A percentile compares a stretch with the other conserved stretches of the same genome.
phyloP scores from a whole-genome alignment of 768 basidiomycete genomes.

The Lanmaoa rubissima region DNA sequence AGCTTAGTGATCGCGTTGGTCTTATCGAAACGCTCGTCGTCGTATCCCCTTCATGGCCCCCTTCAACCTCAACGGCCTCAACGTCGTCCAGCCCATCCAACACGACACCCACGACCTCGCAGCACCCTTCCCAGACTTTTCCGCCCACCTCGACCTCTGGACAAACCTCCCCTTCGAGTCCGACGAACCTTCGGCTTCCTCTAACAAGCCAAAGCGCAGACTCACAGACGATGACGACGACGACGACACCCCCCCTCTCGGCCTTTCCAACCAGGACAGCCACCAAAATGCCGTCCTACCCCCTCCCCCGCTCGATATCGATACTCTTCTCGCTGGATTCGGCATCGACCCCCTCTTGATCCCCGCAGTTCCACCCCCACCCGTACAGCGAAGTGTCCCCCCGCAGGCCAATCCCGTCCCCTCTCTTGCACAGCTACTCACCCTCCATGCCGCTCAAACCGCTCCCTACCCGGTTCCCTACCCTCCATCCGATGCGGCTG shows the following conservation, averaged over 20 bases:
- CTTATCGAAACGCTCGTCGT: slow-evolving; percentile 10
- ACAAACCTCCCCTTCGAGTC: slow-evolving; percentile 77
- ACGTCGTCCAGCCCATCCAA: slow-evolving; percentile 63
- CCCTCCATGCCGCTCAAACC: slow-evolving; percentile 48
- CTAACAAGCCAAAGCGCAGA: slow-evolving; percentile 34
- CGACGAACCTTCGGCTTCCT: slow-evolving; percentile 56
- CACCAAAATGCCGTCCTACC: slow-evolving; percentile 59
- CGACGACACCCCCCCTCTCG: not conserved
- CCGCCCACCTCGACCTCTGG: slow-evolving; percentile 81
- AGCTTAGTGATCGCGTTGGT: slow-evolving; percentile 1
- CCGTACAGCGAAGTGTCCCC: slow-evolving; percentile 29
- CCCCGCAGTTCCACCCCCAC: slow-evolving; percentile 25
- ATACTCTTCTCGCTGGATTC: slow-evolving; percentile 35
- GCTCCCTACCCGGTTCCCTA: slow-evolving; percentile 21
- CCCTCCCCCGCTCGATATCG: slow-evolving; percentile 45
- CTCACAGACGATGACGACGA: slow-evolving; percentile 39
- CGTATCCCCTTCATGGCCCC: slow-evolving; percentile 47
- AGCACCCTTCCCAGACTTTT: slow-evolving; percentile 68
- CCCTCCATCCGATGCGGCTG: slow-evolving; percentile 15
- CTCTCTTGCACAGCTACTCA: slow-evolving; percentile 70
- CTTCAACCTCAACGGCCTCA: slow-evolving; percentile 72
- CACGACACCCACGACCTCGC: slow-evolving; percentile 52
- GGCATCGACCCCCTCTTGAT: slow-evolving; percentile 44
- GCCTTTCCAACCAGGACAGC: slow-evolving; percentile 44
- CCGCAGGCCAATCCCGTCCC: slow-evolving; percentile 34